phyloP scores from a whole-genome alignment of 139 green algal species.

The Chlamydomonas sp. region DNA sequence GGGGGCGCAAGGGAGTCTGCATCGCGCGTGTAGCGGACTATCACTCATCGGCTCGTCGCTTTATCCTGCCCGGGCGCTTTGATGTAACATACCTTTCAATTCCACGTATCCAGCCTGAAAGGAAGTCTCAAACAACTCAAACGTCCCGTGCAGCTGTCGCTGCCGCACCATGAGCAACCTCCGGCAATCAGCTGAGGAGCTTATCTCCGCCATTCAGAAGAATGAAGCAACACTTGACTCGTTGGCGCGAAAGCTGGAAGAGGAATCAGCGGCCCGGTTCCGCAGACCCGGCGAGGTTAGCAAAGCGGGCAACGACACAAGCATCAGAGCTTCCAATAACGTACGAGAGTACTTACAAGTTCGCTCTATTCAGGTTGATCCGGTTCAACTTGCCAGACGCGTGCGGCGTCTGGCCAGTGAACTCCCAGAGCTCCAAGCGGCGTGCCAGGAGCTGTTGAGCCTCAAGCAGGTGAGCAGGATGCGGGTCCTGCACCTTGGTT shows the following conservation, averaged over 20 bases:
- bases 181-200: not conserved
- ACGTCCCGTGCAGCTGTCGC: too few relatives aligned
- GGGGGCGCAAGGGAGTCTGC: too few relatives aligned
- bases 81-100: too few relatives aligned
- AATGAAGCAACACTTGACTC: conserved; percentile 4
- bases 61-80: too few relatives aligned
- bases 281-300: not conserved
- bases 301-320: not conserved
- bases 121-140: too few relatives aligned
- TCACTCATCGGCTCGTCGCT: too few relatives aligned
- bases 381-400: not conserved
- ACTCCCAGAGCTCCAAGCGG: conserved; percentile 12
- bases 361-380: conserved; percentile 2
- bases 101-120: too few relatives aligned
- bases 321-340: not conserved
- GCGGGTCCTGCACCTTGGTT: not conserved
- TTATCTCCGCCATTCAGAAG: not conserved
- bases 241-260: conserved; percentile 19
- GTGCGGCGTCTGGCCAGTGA: not conserved
- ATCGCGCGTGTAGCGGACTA: too few relatives aligned
- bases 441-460: conserved; percentile 21
- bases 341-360: too few relatives aligned
- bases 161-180: not conserved
- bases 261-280: conserved; percentile 18
- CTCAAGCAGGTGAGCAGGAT: conserved; percentile 5